Evolutionary conservation across 108 stramenopile genomes (phyloP).

Genomic region (Nannochloropsis salina): DNA sequence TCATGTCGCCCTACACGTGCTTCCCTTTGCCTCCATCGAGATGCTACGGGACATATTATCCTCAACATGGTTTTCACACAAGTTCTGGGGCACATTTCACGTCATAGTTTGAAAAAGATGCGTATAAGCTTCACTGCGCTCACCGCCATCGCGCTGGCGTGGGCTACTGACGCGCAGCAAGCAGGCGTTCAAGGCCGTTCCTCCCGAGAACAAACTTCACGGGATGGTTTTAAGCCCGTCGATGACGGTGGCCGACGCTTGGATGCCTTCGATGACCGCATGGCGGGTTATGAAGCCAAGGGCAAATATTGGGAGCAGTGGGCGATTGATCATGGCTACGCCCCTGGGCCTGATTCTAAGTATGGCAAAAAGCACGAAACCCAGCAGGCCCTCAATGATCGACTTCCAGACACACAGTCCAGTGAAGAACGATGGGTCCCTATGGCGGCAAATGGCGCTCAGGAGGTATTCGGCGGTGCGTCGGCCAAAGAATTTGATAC

Average conservation of each 20-base stretch:
- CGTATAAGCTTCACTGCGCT: background rate
- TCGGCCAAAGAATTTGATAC: background rate
- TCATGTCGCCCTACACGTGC: too few relatives aligned
- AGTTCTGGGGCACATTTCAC: too few relatives aligned
- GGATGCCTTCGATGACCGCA: background rate
- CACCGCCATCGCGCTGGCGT: background rate
- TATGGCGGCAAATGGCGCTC: background rate
- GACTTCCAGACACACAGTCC: background rate
- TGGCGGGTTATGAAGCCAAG: background rate
- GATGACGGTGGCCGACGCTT: background rate
- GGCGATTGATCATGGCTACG: background rate
- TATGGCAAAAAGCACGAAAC: background rate
- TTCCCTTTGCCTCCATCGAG: too few relatives aligned
- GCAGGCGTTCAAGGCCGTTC: background rate
- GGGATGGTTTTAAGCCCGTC: background rate
- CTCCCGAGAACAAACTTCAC: background rate
- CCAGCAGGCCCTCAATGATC: background rate
- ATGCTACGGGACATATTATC: too few relatives aligned
- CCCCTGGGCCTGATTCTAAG: background rate
- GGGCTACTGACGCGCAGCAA: background rate
- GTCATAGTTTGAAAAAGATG: background rate
- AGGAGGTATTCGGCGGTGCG: background rate
- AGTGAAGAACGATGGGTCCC: background rate
- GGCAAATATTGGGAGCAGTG: slow-evolving; percentile 11
- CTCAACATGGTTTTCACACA: too few relatives aligned